Base-by-base conservation (phyloP, 441 rosid species). In the Kokia cookei region DNA sequence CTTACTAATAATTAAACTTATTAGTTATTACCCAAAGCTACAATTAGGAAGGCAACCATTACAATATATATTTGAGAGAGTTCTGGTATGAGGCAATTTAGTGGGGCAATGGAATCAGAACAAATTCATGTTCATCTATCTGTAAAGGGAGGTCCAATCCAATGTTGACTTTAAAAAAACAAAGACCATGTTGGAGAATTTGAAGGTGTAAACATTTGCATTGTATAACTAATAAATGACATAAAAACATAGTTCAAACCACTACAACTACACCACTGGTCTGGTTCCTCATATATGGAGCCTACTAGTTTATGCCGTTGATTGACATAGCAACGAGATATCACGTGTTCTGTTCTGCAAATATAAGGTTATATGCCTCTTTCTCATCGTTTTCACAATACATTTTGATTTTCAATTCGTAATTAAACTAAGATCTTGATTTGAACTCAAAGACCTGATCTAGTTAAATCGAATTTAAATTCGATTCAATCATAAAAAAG, bases 141-240 rank as follows among this genome's bases (percentile, higher is more conserved):
- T 69, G 50, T 54, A 59, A 53, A 69, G 61, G 12, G 73, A 69
- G 62, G 61, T 69, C 47, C 17, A 32, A n/a, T 69, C 12, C 62
- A 69, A 29, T 53, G 62, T 53, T 69, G 48, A 17, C 48, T 69
- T 40, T 40, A 7, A 10, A 7, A 57, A 57, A 57, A 22, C 48
- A 19, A 69, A 51, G 35, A 53, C n/a, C 29, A 29, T 69, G 73
- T 69, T 35, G 48, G 50, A 53, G 73, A 53, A 53, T 19, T 40
- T n/a, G 14, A 69, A 69, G 62, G 35, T 35, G 48, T 17, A 69
- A 35, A 53, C 62, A 69, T 69, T 17, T 19, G 72, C 58, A 29
- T 50, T 29, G 59, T 68, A 42, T 12, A 69, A 53, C 61, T 2
- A n/a, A 32, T 29, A 69, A 69, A 32, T 35, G 73, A 69, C 62